Conservation (phyloP, 2,329 filamentous ascomycete genomes). For the Cladophialophora exuberans region DNA sequence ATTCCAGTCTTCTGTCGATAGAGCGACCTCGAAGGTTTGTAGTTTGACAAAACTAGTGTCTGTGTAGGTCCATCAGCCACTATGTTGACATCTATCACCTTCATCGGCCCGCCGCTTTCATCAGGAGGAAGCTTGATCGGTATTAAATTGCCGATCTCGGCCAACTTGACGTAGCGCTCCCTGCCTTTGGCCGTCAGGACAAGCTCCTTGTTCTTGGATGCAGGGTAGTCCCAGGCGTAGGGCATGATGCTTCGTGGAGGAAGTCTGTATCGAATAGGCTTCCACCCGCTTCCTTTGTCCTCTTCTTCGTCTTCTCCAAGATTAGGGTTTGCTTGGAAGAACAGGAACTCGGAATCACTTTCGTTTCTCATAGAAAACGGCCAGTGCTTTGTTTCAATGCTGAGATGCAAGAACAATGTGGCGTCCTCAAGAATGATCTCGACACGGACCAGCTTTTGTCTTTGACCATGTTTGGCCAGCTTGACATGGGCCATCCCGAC, state of each 20-base stretch:
- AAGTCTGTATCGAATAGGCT: slow-evolving; percentile 86
- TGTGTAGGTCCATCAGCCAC: slow-evolving; percentile 94
- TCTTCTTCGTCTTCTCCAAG: slow-evolving; percentile 83
- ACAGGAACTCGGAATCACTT: slow-evolving; percentile 94
- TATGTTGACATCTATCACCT: slow-evolving; percentile 96
- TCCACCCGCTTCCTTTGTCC: slow-evolving; percentile 80
- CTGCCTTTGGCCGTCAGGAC: slow-evolving; percentile 77
- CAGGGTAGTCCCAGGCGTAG: slow-evolving; percentile 98
- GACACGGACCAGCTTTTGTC: slow-evolving; percentile 82
- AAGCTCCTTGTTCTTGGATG: slow-evolving; percentile 93
- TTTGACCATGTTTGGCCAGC: slow-evolving; percentile 84
- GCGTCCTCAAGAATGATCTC: slow-evolving; percentile 91
- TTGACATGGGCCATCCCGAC: slow-evolving; percentile 92
- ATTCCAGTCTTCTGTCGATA: slow-evolving; percentile 69
- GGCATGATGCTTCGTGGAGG: slow-evolving; percentile 98
- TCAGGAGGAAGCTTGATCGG: slow-evolving; percentile 84
- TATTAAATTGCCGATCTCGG: slow-evolving; percentile 93
- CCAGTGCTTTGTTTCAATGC: slow-evolving; percentile 91
- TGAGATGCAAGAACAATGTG: slow-evolving; percentile 90
- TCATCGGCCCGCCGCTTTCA: slow-evolving; percentile 66
- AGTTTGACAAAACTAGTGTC: slow-evolving; percentile 91
- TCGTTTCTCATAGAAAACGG: slow-evolving; percentile 99
- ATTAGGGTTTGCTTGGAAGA: slow-evolving; percentile 93
- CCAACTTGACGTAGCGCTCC: slow-evolving; percentile 89
- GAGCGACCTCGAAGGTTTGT: slow-evolving; percentile 87